phyloP scores from a whole-genome alignment of 2,329 filamentous ascomycete genomes.

The Fusarium paranaense region DNA sequence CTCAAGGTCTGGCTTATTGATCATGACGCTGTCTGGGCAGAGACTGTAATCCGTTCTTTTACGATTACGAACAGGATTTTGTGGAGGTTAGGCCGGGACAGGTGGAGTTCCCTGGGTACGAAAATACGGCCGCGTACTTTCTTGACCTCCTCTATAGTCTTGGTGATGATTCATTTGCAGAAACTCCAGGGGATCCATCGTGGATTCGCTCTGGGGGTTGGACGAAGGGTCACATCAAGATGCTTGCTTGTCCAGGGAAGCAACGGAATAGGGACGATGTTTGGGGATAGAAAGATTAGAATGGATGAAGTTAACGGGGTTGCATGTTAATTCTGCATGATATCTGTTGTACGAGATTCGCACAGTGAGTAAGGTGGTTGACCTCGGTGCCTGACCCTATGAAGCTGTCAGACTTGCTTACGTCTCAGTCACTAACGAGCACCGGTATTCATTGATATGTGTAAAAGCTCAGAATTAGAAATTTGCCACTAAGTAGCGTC shows the following conservation, averaged over 20 bases:
- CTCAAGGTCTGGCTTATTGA: conserved; percentile 3
- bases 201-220: neutral
- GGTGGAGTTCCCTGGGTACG: neutral
- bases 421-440: neutral
- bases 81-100: neutral
- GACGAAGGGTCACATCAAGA: neutral
- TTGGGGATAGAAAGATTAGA: neutral
- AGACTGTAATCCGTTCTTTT: neutral
- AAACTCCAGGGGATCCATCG: neutral
- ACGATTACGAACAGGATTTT: conserved; percentile 1
- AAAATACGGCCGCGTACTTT: neutral
- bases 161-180: neutral
- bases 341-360: neutral
- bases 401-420: neutral
- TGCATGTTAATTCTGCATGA: neutral
- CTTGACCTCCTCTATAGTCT: neutral
- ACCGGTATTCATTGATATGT: too few relatives aligned
- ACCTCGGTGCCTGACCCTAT: neutral
- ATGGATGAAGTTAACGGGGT: neutral
- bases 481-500: neutral
- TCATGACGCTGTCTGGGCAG: neutral
- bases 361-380: neutral
- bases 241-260: neutral
- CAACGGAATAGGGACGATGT: neutral
- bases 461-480: rapidly evolving